Base-by-base conservation (phyloP, 202 grass and related monocot species). In the Zizania palustris region DNA sequence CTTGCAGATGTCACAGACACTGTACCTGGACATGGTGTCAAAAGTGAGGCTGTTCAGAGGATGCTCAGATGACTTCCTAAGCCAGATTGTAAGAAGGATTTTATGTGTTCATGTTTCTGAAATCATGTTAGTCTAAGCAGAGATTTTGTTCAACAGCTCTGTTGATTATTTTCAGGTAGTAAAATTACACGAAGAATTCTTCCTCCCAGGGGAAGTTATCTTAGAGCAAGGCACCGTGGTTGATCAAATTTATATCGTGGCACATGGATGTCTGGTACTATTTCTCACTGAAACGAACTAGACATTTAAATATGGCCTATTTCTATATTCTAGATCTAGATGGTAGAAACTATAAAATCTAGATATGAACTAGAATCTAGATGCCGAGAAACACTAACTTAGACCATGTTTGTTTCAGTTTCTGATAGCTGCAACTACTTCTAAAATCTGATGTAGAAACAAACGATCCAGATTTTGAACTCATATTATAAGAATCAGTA, bases 11-110 rank as follows among this genome's bases (percentile, higher is more conserved):
- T 92, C 76, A 39, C 77, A 88, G 67, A 83, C 86, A 46, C 70
- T 94, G 69, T 94, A 94, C 69, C 65, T 94, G 44, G 95, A 82
- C 35, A 82, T 88, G 56, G 69, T 97, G 65, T 86, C 84, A 21
- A 90, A 84, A 64, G 91, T 88, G 58, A 82, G 77, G 45, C 63
- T 94, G 45, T 97, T 94, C 66, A 76, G 72, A 83, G 89, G 91
- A 55, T 94, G 95, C 71, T 94, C 95, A 55, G 85, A 94, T 16
- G 91, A 97, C 73, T 97, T 97, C 87, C 80, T 97, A 20, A 86
- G 86, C 82, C 89, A 97, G 74, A 93, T 97, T 74, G 91, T 97
- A 88, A 82, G 94, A 88, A 80, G 91, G 84, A 72, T 40, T 67
- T 63, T 3, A 44, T 58, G 49, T 18, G 65, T 20, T 20, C 14